phyloP scores from a whole-genome alignment of 371 early-diverging fungal genomes.

The Capillidium heterosporum region DNA sequence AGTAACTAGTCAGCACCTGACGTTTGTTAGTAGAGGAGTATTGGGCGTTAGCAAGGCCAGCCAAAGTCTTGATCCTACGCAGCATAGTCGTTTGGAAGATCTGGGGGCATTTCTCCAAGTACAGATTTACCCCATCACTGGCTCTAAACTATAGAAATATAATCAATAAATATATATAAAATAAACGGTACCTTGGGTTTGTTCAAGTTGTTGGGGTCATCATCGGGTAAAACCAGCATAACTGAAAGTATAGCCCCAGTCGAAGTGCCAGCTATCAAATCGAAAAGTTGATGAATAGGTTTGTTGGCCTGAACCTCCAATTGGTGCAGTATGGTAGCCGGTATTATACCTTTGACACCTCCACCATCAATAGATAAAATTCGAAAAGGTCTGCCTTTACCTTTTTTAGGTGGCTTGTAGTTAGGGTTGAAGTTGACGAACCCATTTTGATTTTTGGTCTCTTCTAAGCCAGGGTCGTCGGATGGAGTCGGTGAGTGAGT shows the following conservation, averaged over 20 bases:
- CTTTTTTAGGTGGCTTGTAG: no score
- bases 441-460: no score
- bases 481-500: no score
- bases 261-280: slow-evolving; percentile 7
- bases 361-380: slow-evolving; percentile 7
- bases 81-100: neutral
- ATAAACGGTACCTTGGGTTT: neutral
- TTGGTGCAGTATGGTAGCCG: slow-evolving; percentile 2
- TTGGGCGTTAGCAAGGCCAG: neutral
- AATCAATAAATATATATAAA: neutral
- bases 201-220: neutral
- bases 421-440: no score
- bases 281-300: slow-evolving; percentile 4
- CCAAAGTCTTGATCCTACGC: neutral
- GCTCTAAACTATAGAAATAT: neutral
- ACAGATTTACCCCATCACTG: neutral
- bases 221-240: neutral
- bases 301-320: neutral
- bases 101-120: neutral
- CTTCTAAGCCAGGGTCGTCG: no score
- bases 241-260: neutral
- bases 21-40: neutral
- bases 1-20: neutral
- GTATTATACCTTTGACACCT: slow-evolving; percentile 6
- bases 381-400: neutral